Evolutionary conservation across 2,329 filamentous ascomycete species (phyloP).

Genomic region (Aspergillus persii): DNA sequence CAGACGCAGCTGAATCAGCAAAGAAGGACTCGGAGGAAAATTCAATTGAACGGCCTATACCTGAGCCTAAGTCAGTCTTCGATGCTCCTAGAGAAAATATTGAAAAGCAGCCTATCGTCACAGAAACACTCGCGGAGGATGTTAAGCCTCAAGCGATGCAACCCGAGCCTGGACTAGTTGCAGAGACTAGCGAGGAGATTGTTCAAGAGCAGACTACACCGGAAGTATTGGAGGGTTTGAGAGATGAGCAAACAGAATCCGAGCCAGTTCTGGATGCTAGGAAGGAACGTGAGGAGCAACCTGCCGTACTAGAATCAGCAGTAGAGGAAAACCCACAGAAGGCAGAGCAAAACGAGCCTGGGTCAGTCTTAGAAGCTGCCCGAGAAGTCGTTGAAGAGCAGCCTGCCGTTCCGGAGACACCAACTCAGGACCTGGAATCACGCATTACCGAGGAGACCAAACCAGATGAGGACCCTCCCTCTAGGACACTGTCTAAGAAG

Average conservation of each 20-base stretch:
- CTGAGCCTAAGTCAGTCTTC: neutral
- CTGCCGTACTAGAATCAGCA: neutral
- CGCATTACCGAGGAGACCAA: neutral
- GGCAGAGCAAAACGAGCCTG: neutral
- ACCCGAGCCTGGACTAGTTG: neutral
- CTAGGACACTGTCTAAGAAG: conserved; percentile 31
- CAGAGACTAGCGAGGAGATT: neutral
- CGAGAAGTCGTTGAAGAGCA: neutral
- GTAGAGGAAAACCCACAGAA: neutral
- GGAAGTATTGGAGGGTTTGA: neutral
- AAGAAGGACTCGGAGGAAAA: no score
- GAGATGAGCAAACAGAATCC: neutral
- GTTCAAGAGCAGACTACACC: neutral
- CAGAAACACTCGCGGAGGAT: neutral
- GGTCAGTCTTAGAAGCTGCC: neutral
- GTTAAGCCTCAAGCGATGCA: neutral
- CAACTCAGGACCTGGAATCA: neutral
- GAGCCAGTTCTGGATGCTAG: neutral
- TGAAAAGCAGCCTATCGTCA: neutral
- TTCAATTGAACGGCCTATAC: no score
- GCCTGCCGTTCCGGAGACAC: neutral
- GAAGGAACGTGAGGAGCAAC: neutral
- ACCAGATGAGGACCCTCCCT: conserved; percentile 13
- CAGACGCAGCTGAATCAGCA: neutral
- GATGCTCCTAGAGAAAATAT: neutral